phyloP scores from a whole-genome alignment of 805 yeast genomes.

The Kodamaea jinghongensis region DNA sequence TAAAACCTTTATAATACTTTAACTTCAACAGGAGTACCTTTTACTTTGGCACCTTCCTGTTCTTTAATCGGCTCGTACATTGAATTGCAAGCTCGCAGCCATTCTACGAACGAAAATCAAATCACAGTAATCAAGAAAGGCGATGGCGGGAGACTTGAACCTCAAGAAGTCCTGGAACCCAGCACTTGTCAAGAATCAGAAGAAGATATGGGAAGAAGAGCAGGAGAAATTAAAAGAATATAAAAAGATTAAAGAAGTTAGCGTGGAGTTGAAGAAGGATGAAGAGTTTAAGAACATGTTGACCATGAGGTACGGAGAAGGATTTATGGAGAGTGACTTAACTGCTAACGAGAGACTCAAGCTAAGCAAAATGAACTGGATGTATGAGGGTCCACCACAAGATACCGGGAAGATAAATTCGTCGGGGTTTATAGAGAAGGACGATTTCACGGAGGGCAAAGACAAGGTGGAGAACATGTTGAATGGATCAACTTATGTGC shows the following conservation, averaged over 20 bases:
- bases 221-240: slow-evolving; percentile 74
- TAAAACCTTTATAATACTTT: too few species aligned
- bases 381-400: slow-evolving; percentile 63
- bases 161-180: slow-evolving; percentile 97
- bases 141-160: slow-evolving; percentile 75
- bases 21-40: too few species aligned
- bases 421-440: slow-evolving; percentile 36
- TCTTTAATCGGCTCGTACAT: too few species aligned
- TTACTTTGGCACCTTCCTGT: too few species aligned
- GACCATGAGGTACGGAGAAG: slow-evolving; percentile 43
- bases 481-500: slow-evolving; percentile 33
- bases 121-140: neutral
- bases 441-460: slow-evolving; percentile 33
- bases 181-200: slow-evolving; percentile 76
- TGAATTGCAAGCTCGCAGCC: too few species aligned
- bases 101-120: too few species aligned
- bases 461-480: slow-evolving; percentile 50
- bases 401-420: slow-evolving; percentile 25
- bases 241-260: slow-evolving; percentile 58
- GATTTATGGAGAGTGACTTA: slow-evolving; percentile 24
- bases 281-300: slow-evolving; percentile 56
- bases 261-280: slow-evolving; percentile 61
- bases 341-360: slow-evolving; percentile 27
- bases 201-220: slow-evolving; percentile 80
- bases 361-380: slow-evolving; percentile 70